Evolutionary conservation across 176 grass and related monocot genomes (phyloP), one percentile per base, ranked within the genome.

Genomic region (Rhynchospora breviuscula): DNA sequence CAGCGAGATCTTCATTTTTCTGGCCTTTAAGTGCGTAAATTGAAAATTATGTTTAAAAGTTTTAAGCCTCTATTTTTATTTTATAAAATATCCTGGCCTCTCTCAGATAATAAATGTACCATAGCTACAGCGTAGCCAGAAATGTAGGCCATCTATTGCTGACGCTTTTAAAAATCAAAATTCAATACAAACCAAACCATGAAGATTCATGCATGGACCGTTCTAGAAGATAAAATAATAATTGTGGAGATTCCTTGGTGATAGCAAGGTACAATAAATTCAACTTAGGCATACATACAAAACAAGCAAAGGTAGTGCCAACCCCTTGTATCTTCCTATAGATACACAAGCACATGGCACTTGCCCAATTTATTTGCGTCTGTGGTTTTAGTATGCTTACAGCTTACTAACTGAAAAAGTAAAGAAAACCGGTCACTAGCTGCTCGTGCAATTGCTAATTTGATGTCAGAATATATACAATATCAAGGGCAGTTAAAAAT

Each of bases 271-370:
- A 68, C 66, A 68, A 7, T 60, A 14, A 40, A 70, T 60, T 26
- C 67, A 71, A 40, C 48, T 15, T 57, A 59, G 53, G 46, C 59
- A 45, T 63, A 63, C 23, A 43, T 56, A 40, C 31, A 66, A 31
- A 82, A 26, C 33, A 81, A 81, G 79, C 61, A 81, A 81, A 81
- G 59, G 79, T 43, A 31, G 25, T 45, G 78, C 78, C 47, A 54
- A 9, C 54, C 62, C 40, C 15, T 61, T 80, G 78, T 46, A 80
- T 80, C 33, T 15, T 80, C 4, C 15, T 45, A 47, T 45, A 29
- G 78, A 46, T 25, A 46, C 31, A 80, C 43, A 80, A 17, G 31
- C 57, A 63, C 78, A 80, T 80, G 78, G 31, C 54, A 45, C 56
- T 63, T 63, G 57, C 15, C 33, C 78, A 13, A 44, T 45, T 51